Evolutionary conservation across 2,329 filamentous ascomycete genomes (phyloP).

Genomic region (Fusarium redolens): DNA sequence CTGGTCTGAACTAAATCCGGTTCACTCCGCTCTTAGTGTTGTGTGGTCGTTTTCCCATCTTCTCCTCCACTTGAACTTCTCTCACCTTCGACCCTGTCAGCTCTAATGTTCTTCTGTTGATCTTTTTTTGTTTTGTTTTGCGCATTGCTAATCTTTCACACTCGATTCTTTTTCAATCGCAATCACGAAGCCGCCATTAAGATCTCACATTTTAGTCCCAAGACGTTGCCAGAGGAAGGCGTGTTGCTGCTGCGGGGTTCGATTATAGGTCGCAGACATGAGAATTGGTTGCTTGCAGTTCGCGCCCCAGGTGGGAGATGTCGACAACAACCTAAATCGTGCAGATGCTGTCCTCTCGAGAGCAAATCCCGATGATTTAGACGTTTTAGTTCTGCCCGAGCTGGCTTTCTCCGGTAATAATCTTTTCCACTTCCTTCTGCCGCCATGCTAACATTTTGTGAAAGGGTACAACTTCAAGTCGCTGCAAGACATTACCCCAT

Average conservation of each 20-base stretch:
- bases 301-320: constrained; percentile 74
- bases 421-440: not conserved
- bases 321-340: constrained; percentile 69
- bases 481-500: constrained; percentile 73
- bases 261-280: constrained; percentile 57
- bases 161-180: not conserved
- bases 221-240: not conserved
- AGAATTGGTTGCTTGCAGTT: constrained; percentile 79
- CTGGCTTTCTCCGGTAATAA: constrained; percentile 76
- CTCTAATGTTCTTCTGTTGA: not conserved
- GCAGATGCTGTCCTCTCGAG: constrained; percentile 62
- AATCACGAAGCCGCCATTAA: not conserved
- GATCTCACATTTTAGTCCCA: not conserved
- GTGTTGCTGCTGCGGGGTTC: constrained; percentile 20
- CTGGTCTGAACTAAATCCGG: not conserved
- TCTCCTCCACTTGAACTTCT: not conserved
- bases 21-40: constrained; percentile 1
- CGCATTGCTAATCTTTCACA: not conserved
- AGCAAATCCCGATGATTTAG: constrained; percentile 65
- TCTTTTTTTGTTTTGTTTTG: not conserved
- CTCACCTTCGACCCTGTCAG: not conserved
- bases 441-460: not conserved
- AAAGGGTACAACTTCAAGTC: constrained; percentile 83
- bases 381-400: constrained; percentile 80
- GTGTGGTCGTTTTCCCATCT: not conserved